Conservation (phyloP, 2,329 filamentous ascomycete genomes). For the Exophiala spinifera region DNA sequence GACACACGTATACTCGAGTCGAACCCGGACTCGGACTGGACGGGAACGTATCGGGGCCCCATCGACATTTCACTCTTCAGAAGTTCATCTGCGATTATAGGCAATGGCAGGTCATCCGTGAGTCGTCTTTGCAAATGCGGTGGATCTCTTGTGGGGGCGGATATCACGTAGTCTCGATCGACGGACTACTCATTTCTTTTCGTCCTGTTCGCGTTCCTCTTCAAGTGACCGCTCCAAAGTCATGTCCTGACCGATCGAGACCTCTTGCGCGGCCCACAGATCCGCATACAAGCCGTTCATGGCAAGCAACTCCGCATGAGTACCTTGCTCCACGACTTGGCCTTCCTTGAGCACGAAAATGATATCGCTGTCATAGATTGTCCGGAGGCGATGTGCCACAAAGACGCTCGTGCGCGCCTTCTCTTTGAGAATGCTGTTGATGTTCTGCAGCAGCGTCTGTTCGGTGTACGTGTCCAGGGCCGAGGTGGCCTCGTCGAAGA, state of each 20-base stretch:
- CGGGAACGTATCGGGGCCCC: too few relatives aligned
- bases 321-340: constrained; percentile 81
- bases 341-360: constrained; percentile 90
- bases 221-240: constrained; percentile 43
- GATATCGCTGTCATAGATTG: constrained; percentile 87
- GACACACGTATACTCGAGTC: too few relatives aligned
- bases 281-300: constrained; percentile 74
- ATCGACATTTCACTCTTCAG: too few relatives aligned
- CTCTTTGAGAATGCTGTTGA: constrained; percentile 86
- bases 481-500: constrained; percentile 87
- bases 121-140: too few relatives aligned
- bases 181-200: constrained; percentile 10
- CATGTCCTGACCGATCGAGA: constrained; percentile 43
- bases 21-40: too few relatives aligned
- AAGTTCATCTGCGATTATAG: too few relatives aligned
- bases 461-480: constrained; percentile 86
- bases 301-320: constrained; percentile 79
- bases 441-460: constrained; percentile 83
- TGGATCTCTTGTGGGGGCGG: too few relatives aligned
- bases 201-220: constrained; percentile 28
- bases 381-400: constrained; percentile 85
- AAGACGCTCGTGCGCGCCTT: constrained; percentile 90
- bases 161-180: too few relatives aligned
- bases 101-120: too few relatives aligned
- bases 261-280: constrained; percentile 74